Evolutionary conservation across 2,329 filamentous ascomycete species (phyloP).

Genomic region (Epichloe elymi): DNA sequence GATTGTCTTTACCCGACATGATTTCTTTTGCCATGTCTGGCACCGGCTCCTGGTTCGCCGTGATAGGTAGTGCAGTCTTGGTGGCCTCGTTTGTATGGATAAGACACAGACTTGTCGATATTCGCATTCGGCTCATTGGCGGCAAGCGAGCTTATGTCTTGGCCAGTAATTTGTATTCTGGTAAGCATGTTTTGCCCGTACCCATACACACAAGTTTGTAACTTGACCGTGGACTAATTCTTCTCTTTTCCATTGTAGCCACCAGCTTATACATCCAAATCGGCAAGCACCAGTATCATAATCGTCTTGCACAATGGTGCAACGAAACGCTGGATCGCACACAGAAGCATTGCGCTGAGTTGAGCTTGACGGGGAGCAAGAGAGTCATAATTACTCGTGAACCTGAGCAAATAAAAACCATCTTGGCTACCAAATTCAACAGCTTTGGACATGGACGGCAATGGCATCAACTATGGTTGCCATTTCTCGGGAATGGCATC

Average conservation of each 20-base stretch:
- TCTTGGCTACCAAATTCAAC: conserved; percentile 42
- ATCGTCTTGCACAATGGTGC: conserved; percentile 9
- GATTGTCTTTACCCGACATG: background rate
- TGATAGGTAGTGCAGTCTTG: conserved; percentile 3
- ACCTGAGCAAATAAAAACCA: conserved; percentile 42
- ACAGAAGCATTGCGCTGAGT: conserved; percentile 9
- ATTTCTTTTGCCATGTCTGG: background rate
- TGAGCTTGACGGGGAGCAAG: conserved; percentile 11
- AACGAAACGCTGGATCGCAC: conserved; percentile 6
- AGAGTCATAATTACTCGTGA: conserved; percentile 34
- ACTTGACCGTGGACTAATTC: too few relatives aligned
- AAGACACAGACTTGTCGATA: conserved; percentile 12
- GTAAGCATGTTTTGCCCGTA: conserved; percentile 9
- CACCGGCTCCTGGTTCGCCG: background rate
- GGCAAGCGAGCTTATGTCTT: conserved; percentile 20
- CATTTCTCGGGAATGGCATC: conserved; percentile 41
- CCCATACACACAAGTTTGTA: too few relatives aligned
- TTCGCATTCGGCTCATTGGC: conserved; percentile 18
- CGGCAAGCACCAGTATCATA: conserved; percentile 10
- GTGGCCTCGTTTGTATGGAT: conserved; percentile 10
- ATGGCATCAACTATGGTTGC: conserved; percentile 29
- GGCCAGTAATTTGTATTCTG: conserved; percentile 21
- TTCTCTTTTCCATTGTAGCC: conserved; percentile 5
- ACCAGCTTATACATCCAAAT: conserved; percentile 9
- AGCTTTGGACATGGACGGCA: conserved; percentile 34